phyloP scores from a whole-genome alignment of 495 filamentous ascomycete genomes.

The Daldinia vernicosa region DNA sequence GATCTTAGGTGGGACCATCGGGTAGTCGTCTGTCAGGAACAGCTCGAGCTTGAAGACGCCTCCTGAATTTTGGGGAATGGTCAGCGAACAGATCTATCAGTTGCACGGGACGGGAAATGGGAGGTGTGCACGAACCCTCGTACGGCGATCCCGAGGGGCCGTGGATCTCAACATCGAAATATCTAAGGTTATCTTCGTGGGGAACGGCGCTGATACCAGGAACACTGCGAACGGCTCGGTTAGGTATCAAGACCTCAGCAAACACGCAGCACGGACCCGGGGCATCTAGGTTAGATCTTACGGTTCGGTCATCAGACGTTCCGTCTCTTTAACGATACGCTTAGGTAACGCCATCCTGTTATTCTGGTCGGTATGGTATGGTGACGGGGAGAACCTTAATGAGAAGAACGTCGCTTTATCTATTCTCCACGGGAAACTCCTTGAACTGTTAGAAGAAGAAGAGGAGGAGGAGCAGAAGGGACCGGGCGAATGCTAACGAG shows the following conservation, averaged over 20 bases:
- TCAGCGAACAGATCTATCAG: slow-evolving; percentile 13
- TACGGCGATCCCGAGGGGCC: slow-evolving; percentile 95
- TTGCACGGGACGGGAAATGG: not conserved
- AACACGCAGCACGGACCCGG: not conserved
- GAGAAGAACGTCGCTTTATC: slow-evolving; percentile 1
- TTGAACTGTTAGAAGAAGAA: not conserved
- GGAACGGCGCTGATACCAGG: slow-evolving; percentile 96
- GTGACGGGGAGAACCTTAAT: not conserved
- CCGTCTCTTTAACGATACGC: slow-evolving; percentile 97
- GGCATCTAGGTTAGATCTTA: slow-evolving; percentile 55
- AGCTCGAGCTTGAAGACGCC: slow-evolving; percentile 97
- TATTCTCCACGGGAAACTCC: not conserved
- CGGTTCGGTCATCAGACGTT: slow-evolving; percentile 96
- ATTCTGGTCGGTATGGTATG: slow-evolving; percentile 3
- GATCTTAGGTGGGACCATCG: slow-evolving; percentile 98
- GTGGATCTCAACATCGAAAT: slow-evolving; percentile 97
- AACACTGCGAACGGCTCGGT: slow-evolving; percentile 65
- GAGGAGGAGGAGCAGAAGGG: not conserved
- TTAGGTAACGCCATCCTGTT: slow-evolving; percentile 81
- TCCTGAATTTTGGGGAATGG: slow-evolving; percentile 58
- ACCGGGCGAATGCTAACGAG: slow-evolving; percentile 8
- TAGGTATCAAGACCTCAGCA: slow-evolving; percentile 12
- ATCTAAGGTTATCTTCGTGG: slow-evolving; percentile 97
- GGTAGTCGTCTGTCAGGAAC: slow-evolving; percentile 99
- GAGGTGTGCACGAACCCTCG: slow-evolving; percentile 67